Base-by-base conservation (phyloP, 1,284 basidiomycete genomes). In the Xerocomus amazonicus region DNA sequence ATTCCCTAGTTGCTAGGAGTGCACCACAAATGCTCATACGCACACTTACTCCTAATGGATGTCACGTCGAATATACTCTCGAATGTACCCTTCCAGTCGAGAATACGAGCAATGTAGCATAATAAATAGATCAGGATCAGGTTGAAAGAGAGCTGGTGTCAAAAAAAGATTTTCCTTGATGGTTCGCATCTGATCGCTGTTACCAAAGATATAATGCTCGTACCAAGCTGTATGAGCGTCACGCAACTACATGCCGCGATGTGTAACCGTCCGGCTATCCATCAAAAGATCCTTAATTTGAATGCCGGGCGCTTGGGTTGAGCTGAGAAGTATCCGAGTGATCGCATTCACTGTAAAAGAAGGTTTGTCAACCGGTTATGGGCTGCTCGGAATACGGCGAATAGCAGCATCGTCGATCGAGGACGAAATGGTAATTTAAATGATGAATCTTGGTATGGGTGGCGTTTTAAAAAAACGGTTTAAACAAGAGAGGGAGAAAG, bases 261-360 rank as follows among this genome's bases (percentile, higher is more conserved):
- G 43, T 27, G 32, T 31, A 14, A 44, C 33, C 36, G 16, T 28
- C 36, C 17, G 19, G 34, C n/a, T 8, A 37, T 40, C 27, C 45
- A 56, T 67, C 48, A 65, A 38, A 38, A 65, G 43, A 42, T 67
- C 66, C 45, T 62, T 69, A 60, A 91, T 79, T 56, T 79, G 81
- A 65, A 96, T 91, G 16, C 88, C 87, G 17, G 93, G 93, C 14
- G 92, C 92, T 63, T 89, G 86, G 33, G 81, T 83, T 26, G 92
- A 91, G 69, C 89, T 92, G 48, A 97, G 76, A 57, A 91, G 76
- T 19, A 93, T 84, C 56, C 84, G 83, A 33, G 72, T 77, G 59
- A 94, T 87, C 9, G 79, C 71, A 42, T 83, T 86, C 27, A 81
- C 90, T 90, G 31, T 4, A 48, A 27, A 26, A 34, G 14, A 23